These are phyloP conservation scores for Trametes sanguinea DNA, from an alignment of 768 basidiomycete species.

Conservation along the genomic window DNA sequence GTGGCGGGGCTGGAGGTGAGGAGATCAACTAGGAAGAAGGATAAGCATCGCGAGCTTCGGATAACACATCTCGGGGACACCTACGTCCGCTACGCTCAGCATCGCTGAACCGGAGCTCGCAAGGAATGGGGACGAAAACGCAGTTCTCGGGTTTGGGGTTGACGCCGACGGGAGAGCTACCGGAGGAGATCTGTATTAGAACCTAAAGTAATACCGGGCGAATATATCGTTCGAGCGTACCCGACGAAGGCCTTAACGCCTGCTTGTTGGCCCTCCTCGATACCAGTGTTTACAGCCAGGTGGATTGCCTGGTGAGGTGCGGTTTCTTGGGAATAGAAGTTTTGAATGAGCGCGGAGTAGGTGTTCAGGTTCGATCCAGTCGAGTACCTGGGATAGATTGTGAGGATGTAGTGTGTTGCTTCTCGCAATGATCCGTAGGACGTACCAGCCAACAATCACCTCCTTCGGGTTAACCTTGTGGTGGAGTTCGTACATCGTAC, in stretches of 20 bases:
- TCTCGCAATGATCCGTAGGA: constrained; percentile 16
- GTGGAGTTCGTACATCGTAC: constrained; percentile 89
- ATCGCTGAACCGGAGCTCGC: constrained; percentile 79
- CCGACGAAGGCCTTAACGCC: constrained; percentile 89
- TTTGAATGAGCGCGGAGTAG: constrained; percentile 95
- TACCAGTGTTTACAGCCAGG: constrained; percentile 85
- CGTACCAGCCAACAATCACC: constrained; percentile 93
- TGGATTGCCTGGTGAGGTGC: constrained; percentile 88
- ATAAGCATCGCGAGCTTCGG: background rate
- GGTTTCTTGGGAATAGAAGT: constrained; percentile 94
- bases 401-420: background rate
- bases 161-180: constrained; percentile 84
- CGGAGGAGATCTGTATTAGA: background rate
- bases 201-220: too few species aligned
- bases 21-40: constrained; percentile 65
- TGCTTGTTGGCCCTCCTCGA: constrained; percentile 58
- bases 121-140: constrained; percentile 91
- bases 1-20: constrained; percentile 48
- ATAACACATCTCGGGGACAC: constrained; percentile 35
- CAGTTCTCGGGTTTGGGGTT: constrained; percentile 92
- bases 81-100: constrained; percentile 84
- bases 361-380: constrained; percentile 90
- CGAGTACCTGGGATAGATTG: constrained; percentile 68
- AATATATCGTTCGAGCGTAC: constrained; percentile 39
- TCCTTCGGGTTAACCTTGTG: constrained; percentile 84